Evolutionary conservation across 176 grass and related monocot genomes (phyloP), one percentile per base, ranked within the genome.

Genomic region (Bothriochloa decipiens): DNA sequence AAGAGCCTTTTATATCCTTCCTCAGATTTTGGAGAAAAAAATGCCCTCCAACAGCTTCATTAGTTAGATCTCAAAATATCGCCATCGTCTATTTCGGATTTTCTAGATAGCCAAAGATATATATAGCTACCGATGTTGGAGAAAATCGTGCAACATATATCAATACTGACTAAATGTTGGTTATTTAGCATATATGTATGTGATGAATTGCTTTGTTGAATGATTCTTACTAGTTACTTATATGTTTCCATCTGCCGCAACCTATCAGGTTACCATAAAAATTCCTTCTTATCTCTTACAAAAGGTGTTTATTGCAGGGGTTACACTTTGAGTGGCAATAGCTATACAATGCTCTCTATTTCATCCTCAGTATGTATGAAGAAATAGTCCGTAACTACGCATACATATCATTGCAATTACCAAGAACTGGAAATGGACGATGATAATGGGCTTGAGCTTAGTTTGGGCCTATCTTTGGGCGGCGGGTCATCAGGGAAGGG

Each of bases 381-480:
- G 68, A 47, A 75, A 75, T 46, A 83, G 47, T 25, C 43, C 6
- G 2, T 82, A 75, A 67, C 60, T 43, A 42, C 36, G 35, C 79
- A 42, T 42, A 26, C 22, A 12, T 50, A 81, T 13, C 50, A 52
- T 35, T 57, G 29, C 26, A 28, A 43, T 67, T 82, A 89, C 50
- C 43, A 72, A 27, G 72, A 82, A 49, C 10, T 74, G 14, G 68
- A 72, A 81, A 95, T 95, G 96, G 96, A 98, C 1, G 93, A 95
- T 29, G 94, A 97, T 7, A 97, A 89, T 88, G 93, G 89, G 35
- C 91, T 98, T 70, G 93, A 95, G 72, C 93, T 98, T 57, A 98
- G 91, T 77, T 90, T 98, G 79, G 96, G 93, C 52, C 93, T 98
- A 33, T 92, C 96, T 70, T 84, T 95, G 49, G 95, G 96, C 23